These are phyloP conservation scores for Protomyces macrosporus DNA, from an alignment of 1,139 yeast genomes.

Conservation along the genomic window DNA sequence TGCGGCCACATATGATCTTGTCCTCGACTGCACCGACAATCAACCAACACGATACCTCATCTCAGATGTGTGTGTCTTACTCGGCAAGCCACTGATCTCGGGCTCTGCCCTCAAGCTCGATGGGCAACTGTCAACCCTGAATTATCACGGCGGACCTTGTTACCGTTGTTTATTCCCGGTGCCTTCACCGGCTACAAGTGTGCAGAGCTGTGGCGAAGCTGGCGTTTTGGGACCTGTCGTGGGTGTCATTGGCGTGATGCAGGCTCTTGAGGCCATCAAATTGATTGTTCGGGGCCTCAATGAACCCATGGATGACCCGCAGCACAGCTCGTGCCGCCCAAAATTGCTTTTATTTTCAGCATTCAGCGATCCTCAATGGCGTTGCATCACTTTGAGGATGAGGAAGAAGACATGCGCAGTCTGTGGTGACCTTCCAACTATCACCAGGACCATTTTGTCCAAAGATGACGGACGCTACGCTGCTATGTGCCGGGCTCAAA, in stretches of 20 bases:
- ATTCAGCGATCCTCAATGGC: conserved; percentile 47
- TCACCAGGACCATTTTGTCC: conserved; percentile 47
- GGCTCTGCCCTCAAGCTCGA: conserved; percentile 91
- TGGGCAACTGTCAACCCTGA: conserved; percentile 77
- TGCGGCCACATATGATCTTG: conserved; percentile 59
- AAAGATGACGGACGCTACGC: conserved; percentile 36
- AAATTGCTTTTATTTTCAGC: conserved; percentile 68
- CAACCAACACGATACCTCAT: conserved; percentile 83
- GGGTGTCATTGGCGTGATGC: conserved; percentile 80
- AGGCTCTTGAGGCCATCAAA: conserved; percentile 84
- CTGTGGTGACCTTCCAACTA: conserved; percentile 52
- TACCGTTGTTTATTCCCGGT: conserved; percentile 87
- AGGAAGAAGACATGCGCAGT: conserved; percentile 56
- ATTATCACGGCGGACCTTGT: conserved; percentile 76
- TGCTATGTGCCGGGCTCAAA: too few relatives aligned
- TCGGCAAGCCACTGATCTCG: conserved; percentile 60
- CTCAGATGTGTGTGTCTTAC: conserved; percentile 69
- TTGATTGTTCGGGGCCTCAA: conserved; percentile 40
- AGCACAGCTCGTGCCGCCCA: conserved; percentile 44
- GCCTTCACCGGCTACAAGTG: conserved; percentile 82
- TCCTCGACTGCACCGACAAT: conserved; percentile 91
- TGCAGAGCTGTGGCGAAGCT: conserved; percentile 84
- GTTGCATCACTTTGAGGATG: conserved; percentile 76
- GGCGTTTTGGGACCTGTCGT: conserved; percentile 96
- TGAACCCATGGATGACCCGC: neutral